Conservation (phyloP, 148 eudicot species). For the Fagopyrum homotropicum region DNA sequence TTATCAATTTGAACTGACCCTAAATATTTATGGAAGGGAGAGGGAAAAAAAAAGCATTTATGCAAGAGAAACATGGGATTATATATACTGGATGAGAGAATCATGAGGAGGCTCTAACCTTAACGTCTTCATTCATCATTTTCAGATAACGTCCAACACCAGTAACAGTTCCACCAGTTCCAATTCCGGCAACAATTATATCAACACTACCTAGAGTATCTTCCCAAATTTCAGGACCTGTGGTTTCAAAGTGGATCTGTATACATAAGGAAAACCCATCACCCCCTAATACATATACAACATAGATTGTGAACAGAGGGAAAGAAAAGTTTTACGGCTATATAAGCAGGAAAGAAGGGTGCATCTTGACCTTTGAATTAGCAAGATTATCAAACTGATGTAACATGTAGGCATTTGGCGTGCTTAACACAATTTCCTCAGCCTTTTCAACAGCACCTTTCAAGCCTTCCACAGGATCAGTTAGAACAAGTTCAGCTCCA, state of each 20-base stretch:
- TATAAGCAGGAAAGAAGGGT: neutral
- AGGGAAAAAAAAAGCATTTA: neutral
- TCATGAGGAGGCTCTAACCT: constrained; percentile 28
- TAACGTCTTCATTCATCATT: constrained; percentile 54
- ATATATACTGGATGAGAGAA: neutral
- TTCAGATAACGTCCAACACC: constrained; percentile 61
- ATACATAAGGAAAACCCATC: constrained; percentile 14
- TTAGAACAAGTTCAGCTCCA: constrained; percentile 61
- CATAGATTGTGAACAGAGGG: neutral
- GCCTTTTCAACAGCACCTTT: constrained; percentile 77
- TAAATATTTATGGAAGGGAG: neutral
- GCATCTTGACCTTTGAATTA: constrained; percentile 50
- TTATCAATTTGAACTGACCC: neutral
- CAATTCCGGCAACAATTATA: constrained; percentile 59
- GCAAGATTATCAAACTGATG: constrained; percentile 63
- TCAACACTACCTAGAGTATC: constrained; percentile 62
- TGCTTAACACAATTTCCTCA: constrained; percentile 51
- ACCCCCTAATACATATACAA: neutral
- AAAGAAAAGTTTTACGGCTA: neutral
- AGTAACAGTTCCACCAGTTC: constrained; percentile 74
- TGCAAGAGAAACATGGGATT: neutral
- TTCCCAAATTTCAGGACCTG: constrained; percentile 89
- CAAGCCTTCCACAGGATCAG: constrained; percentile 56
- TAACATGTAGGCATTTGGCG: constrained; percentile 61
- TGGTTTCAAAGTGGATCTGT: constrained; percentile 72